Evolutionary conservation across 192 early-diverging fungal genomes (phyloP), one percentile per base, ranked within the genome.

Genomic region (Rhizophagus clarus): DNA sequence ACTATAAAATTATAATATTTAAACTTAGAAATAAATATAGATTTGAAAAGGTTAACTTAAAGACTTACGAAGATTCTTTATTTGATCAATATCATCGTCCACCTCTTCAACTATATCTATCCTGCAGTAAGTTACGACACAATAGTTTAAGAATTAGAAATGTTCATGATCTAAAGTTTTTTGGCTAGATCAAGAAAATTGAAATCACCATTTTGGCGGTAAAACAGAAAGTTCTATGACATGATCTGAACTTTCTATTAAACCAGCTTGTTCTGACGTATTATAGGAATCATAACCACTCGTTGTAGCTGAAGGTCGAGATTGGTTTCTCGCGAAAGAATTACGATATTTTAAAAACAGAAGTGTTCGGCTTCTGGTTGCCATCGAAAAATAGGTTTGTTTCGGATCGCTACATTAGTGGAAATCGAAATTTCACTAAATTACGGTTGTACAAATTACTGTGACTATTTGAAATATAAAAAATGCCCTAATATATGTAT

Each of bases 321-420:
- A 85, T 61, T 72, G 82, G 81, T 94, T 88, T 60, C 94, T 79
- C 28, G 88, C 90, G 82, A 95, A 96, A 12, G 96, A 93, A 80
- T 97, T 96, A 72, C 97, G 90, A 87, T 94, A 97, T 87, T 99
- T 95, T 67, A 97, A 83, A 84, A 97, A 99, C 22, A 99, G 87
- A 62, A 96, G 88, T 40, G 96, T 97, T 81, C 96, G 93, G 82
- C 90, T 94, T 74, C 97, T 90, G 15, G 96, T 95, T 6, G 97
- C 95, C 93, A 94, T 94, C 37, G 71, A 56, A 45, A 31, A 31
- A 4, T 67, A 12, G 10, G 42, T 45, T 12, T 45, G 42, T 40
- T 40, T 40, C 37, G 37, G 37, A 40, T 40, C 5, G 37, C 37
- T 40, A 40, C 37, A 40, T 40, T 40, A 37, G 37, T 8, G 7